Percentiles rank a stretch among this genome's conserved stretches.
Conservation (phyloP, 2,329 filamentous ascomycete genomes). For the Pezicula carpinea region DNA sequence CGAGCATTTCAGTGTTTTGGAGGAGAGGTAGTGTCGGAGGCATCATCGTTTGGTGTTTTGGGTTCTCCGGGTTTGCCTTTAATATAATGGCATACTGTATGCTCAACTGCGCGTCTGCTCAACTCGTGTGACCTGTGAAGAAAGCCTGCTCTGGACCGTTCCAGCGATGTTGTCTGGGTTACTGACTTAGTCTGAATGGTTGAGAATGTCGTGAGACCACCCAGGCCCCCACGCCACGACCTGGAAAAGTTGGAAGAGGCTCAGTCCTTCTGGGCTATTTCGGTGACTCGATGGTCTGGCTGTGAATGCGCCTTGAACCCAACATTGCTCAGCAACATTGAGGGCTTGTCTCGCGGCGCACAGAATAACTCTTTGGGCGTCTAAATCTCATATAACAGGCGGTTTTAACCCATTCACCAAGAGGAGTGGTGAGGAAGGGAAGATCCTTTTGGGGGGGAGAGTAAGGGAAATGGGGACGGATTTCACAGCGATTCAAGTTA, state of each 20-base stretch:
- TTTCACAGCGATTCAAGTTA: conserved; percentile 10
- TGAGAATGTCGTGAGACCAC: too few relatives aligned
- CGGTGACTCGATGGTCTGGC: too few relatives aligned
- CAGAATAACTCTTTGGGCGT: neutral
- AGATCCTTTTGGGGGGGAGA: neutral
- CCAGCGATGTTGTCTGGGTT: too few relatives aligned
- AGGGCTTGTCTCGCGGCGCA: neutral
- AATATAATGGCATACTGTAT: conserved; percentile 13
- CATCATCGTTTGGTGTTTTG: conserved; percentile 21
- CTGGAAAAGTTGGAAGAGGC: too few relatives aligned
- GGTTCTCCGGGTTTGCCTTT: conserved; percentile 20
- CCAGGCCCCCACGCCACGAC: too few relatives aligned
- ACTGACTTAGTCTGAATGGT: too few relatives aligned
- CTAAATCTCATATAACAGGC: neutral
- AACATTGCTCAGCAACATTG: too few relatives aligned
- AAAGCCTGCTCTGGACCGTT: too few relatives aligned
- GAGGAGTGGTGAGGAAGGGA: neutral
- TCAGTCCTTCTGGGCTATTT: too few relatives aligned
- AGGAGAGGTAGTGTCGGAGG: conserved; percentile 13
- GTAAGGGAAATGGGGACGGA: conserved; percentile 6
- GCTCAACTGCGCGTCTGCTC: conserved; percentile 7
- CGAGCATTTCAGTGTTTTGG: conserved; percentile 12
- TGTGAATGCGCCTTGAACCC: too few relatives aligned
- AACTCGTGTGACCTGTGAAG: neutral
- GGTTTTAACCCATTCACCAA: neutral